phyloP scores from a whole-genome alignment of 192 early-diverging fungal species.

The Phycomyces blakesleeanus region DNA sequence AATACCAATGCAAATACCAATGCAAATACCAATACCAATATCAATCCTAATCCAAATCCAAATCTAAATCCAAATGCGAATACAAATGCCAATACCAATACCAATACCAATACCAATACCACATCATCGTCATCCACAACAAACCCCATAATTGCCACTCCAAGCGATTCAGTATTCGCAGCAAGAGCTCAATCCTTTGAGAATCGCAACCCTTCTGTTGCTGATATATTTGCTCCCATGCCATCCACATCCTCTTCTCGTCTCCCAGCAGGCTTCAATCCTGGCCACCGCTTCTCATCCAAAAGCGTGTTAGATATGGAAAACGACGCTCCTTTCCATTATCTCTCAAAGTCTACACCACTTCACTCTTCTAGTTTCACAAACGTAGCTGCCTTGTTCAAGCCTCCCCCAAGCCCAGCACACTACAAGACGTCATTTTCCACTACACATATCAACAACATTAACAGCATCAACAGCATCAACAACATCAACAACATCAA shows the following conservation, averaged over 20 bases:
- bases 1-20: too few relatives aligned
- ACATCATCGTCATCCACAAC: constrained; percentile 2
- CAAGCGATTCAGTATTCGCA: neutral
- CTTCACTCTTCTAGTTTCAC: constrained; percentile 13
- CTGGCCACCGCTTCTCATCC: too few relatives aligned
- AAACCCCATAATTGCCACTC: neutral
- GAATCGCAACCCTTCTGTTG: neutral
- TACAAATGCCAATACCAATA: too few relatives aligned
- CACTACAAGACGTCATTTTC: constrained; percentile 25
- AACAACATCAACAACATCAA: constrained; percentile 8
- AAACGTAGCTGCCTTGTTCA: constrained; percentile 24
- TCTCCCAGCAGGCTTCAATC: neutral
- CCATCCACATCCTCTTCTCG: neutral
- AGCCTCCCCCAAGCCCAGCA: constrained; percentile 16
- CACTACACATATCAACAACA: constrained; percentile 28
- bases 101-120: too few relatives aligned
- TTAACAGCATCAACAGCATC: constrained; percentile 11
- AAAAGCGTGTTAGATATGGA: neutral
- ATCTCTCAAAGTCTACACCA: constrained; percentile 32
- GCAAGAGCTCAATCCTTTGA: neutral
- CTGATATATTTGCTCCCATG: neutral
- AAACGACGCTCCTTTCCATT: constrained; percentile 17
- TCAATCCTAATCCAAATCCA: too few relatives aligned
- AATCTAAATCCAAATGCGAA: too few relatives aligned
- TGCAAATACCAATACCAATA: too few relatives aligned